phyloP scores from a whole-genome alignment of 78 protist genomes.

The Tieghemostelium lacteum region DNA sequence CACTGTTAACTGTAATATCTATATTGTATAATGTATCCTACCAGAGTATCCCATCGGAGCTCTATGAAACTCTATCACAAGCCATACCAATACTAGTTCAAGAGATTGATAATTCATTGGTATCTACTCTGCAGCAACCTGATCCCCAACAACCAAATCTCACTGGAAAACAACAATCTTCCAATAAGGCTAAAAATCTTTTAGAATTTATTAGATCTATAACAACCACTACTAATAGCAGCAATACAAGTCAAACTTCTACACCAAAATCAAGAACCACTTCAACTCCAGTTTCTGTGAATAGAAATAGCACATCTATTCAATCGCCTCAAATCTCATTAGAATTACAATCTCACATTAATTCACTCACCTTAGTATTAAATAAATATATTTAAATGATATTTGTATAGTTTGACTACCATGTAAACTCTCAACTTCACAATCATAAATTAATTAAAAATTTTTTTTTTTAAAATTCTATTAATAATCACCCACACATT shows the following conservation, averaged over 20 bases:
- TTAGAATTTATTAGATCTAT: conserved; percentile 24
- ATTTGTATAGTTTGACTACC: no score
- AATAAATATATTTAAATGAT: conserved; percentile 54
- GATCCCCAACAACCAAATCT: conserved; percentile 32
- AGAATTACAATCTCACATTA: conserved; percentile 13
- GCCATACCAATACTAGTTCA: conserved; percentile 44
- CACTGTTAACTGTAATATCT: conserved; percentile 38
- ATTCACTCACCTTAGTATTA: conserved; percentile 30
- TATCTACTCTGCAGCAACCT: conserved; percentile 64
- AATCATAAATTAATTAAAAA: no score
- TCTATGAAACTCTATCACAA: conserved; percentile 18
- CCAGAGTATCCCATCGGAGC: conserved; percentile 25
- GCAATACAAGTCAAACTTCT: not conserved
- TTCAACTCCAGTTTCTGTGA: not conserved
- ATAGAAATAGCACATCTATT: no score
- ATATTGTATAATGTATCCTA: conserved; percentile 32
- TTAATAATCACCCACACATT: not conserved
- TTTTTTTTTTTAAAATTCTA: not conserved
- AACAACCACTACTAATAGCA: not conserved
- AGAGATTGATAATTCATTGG: conserved; percentile 53
- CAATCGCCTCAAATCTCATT: not conserved
- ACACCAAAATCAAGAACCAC: not conserved
- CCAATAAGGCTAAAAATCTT: conserved; percentile 15
- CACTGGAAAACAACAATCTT: conserved; percentile 57
- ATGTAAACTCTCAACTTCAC: no score